Evolutionary conservation across 2,329 filamentous ascomycete genomes (phyloP), one percentile per base, ranked within the genome.

Genomic region (Diaporthe sp.): DNA sequence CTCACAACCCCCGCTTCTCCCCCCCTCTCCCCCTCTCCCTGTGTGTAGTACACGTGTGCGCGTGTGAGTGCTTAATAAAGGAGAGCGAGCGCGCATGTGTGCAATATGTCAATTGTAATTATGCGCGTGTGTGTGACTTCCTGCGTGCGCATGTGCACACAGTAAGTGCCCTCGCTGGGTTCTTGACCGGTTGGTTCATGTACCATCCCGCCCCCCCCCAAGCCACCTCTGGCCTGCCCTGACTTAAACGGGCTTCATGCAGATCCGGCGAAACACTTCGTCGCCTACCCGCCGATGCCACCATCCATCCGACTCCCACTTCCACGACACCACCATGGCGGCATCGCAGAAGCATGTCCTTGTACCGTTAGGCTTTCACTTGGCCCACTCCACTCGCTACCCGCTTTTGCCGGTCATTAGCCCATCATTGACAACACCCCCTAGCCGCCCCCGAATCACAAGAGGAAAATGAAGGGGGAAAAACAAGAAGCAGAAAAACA

Each of bases 171-270:
- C 50, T 30, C 27, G 17, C 27, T 37, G 47, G 30, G 3, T 56
- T 42, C 68, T 59, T 58, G 53, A 59, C 68, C 66, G 66, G 68
- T 59, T 44, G 35, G 37, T 42, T 61, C 19, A 25, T 50, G 27
- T 27, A 1, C n/a, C 65, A n/a, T 19, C 25, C 50, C n/a, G 13
- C 5, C 42, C 17, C 63, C 42, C 27, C 30, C 5, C 27, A 30
- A 13, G 27, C 39, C 61, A 25, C 25, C 44, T 30, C 51, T 47
- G 42, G 17, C 42, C 42, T 47, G 42, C 68, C 53, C 30, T 59
- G 68, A 59, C 51, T 61, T 58, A 37, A 59, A 59, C 25, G 53
- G 53, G 68, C 53, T 25, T 50, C 30, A 15, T 61, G 69, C 69
- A 71, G 55, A 61, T 61, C 68, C 42, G 61, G 61, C 61, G 42